phyloP scores from a whole-genome alignment of 2,329 filamentous ascomycete species.

The Tolypocladium paradoxum region DNA sequence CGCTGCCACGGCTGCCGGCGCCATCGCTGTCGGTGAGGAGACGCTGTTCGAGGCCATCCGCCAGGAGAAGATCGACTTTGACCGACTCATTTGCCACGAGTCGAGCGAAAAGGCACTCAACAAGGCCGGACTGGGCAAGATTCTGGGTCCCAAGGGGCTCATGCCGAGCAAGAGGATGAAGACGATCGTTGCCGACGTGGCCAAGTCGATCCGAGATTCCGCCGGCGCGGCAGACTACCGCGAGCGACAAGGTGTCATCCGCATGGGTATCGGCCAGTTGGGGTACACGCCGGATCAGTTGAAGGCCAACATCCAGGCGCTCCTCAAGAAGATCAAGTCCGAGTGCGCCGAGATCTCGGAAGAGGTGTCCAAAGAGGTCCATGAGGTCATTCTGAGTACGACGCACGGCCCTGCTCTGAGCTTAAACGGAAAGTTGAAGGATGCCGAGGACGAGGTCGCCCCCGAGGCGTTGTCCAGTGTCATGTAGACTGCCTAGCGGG shows the following conservation, averaged over 20 bases:
- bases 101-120: slow-evolving; percentile 68
- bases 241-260: slow-evolving; percentile 73
- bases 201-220: slow-evolving; percentile 65
- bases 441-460: slow-evolving; percentile 45
- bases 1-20: slow-evolving; percentile 68
- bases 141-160: slow-evolving; percentile 79
- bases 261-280: slow-evolving; percentile 85
- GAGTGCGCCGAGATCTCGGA: slow-evolving; percentile 63
- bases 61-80: slow-evolving; percentile 71
- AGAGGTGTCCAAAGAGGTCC: slow-evolving; percentile 30
- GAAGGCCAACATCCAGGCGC: slow-evolving; percentile 68
- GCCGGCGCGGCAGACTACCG: slow-evolving; percentile 79
- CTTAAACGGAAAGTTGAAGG: slow-evolving; percentile 67
- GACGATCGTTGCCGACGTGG: slow-evolving; percentile 77
- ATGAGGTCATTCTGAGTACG: slow-evolving; percentile 69
- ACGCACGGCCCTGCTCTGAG: slow-evolving; percentile 81
- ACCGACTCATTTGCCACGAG: slow-evolving; percentile 76
- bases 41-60: slow-evolving; percentile 70
- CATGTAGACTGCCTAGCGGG: slow-evolving; percentile 31
- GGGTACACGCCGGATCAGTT: slow-evolving; percentile 81
- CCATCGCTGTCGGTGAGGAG: slow-evolving; percentile 74
- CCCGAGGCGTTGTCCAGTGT: slow-evolving; percentile 40
- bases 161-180: slow-evolving; percentile 87
- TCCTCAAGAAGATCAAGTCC: slow-evolving; percentile 67
- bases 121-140: slow-evolving; percentile 67